A percentile compares a stretch with the other conserved stretches of the same genome.
Conservation (phyloP, 306 rosid species). For the Inga leiocalycina region DNA sequence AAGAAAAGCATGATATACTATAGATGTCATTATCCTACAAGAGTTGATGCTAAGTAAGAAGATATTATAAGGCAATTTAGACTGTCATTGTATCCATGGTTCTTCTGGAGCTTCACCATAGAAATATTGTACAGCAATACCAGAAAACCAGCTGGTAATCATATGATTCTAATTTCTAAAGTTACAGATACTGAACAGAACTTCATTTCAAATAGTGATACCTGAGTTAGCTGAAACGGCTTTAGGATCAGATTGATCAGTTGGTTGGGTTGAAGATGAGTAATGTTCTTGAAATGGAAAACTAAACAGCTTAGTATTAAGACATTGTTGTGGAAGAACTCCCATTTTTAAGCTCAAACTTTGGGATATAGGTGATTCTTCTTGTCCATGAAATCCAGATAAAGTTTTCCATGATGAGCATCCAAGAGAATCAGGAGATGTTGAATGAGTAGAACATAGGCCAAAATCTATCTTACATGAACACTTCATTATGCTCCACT, state of each 20-base stretch:
- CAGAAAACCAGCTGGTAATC: neutral
- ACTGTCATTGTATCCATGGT: neutral
- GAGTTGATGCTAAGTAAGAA: neutral
- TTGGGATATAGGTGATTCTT: constrained; percentile 48
- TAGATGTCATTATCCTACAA: neutral
- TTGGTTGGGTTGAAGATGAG: constrained; percentile 62
- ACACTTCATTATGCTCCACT: constrained; percentile 39
- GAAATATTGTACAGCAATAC: neutral
- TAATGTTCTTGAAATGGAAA: constrained; percentile 58
- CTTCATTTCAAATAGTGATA: constrained; percentile 8
- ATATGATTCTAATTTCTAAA: neutral
- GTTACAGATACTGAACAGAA: neutral
- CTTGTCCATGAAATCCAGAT: constrained; percentile 41
- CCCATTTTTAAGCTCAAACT: constrained; percentile 53
- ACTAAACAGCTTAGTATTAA: constrained; percentile 40
- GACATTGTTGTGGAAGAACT: constrained; percentile 40
- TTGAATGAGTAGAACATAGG: constrained; percentile 33
- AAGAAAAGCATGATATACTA: neutral
- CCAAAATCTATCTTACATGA: constrained; percentile 41
- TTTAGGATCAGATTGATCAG: constrained; percentile 51
- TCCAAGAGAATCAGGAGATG: constrained; percentile 31
- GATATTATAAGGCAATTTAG: neutral
- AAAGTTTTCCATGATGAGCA: constrained; percentile 35
- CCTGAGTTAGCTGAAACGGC: constrained; percentile 49
- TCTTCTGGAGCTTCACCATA: neutral